Base-by-base conservation (phyloP, 2,329 filamentous ascomycete species). In the Emergomyces orientalis region DNA sequence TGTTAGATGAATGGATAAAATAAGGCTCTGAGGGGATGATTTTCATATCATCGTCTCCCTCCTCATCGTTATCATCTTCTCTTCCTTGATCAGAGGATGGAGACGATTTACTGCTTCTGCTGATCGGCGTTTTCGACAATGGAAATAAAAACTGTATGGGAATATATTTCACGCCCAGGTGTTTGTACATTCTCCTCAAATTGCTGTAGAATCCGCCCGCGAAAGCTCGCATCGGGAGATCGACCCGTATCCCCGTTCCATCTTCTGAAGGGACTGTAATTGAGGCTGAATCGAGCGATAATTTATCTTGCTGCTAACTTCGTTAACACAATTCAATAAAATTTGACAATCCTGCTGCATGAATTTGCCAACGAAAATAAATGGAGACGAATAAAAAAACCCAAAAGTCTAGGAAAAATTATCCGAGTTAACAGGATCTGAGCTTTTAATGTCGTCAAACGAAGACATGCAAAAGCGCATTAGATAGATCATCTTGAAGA, bases 1-100 rank as follows among this genome's bases (percentile, higher is more conserved):
- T 73, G 51, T 84, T 83, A 2, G 81, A 84, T 0, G 82, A 77
- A 66, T 86, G 80, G 17, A 82, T 73, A 62, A 83, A 82, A 69
- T 83, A 82, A 25, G 76, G 71, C 37, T 57, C 66, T 61, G 64
- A 62, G 32, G 63, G 60, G n/a, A 39, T 7, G 5, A 17, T 37
- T 39, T 56, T 17, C n/a, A 11, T 17, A 37, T 56, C n/a, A n/a
- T 34, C 45, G 45, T 13, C 32, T 56, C 22, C 19, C 8, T n/a
- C 32, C 5, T 37, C 8, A 3, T 13, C 32, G 54, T 56, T n/a
- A 62, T 63, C 30, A 56, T 64, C 41, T 65, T 57, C 54, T 34
- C 30, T 62, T 51, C 59, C 54, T 62, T 51, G 27, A 32, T 30
- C 57, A 34, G 57, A 49, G 63, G 55, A 7, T n/a, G 37, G 13